Evolutionary conservation across 257 asterid species (phyloP).

Genomic region (Rehmannia glutinosa): DNA sequence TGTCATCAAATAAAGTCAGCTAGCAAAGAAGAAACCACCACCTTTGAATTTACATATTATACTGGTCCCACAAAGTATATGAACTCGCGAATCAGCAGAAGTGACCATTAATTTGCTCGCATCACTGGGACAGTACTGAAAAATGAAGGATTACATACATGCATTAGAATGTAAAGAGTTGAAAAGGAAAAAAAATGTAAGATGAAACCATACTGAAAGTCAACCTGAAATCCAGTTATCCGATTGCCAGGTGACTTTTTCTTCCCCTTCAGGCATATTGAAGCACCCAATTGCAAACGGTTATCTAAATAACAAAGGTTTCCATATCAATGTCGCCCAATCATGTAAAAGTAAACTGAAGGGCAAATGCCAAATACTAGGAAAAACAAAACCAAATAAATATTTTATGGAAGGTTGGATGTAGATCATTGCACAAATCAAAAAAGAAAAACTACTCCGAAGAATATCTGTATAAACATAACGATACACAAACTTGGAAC

Average conservation of each 20-base stretch:
- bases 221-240: conserved; percentile 89
- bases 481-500: neutral
- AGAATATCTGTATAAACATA: neutral
- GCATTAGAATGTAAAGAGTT: neutral
- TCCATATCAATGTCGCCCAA: neutral
- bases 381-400: neutral
- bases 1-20: neutral
- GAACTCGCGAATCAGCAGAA: conserved; percentile 78
- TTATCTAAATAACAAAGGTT: conserved; percentile 37
- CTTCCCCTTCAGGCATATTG: conserved; percentile 63
- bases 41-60: conserved; percentile 78
- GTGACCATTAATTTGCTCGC: conserved; percentile 81
- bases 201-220: neutral
- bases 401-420: neutral
- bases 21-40: conserved; percentile 12
- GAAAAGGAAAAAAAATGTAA: neutral
- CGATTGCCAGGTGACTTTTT: conserved; percentile 65
- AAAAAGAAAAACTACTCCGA: neutral
- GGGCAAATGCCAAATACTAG: neutral
- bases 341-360: neutral
- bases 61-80: conserved; percentile 55
- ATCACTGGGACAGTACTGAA: conserved; percentile 82
- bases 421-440: neutral
- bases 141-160: neutral
- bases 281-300: conserved; percentile 60